Evolutionary conservation across 2,329 filamentous ascomycete species (phyloP), one percentile per base, ranked within the genome.

Genomic region (Paecilomyces variotii): DNA sequence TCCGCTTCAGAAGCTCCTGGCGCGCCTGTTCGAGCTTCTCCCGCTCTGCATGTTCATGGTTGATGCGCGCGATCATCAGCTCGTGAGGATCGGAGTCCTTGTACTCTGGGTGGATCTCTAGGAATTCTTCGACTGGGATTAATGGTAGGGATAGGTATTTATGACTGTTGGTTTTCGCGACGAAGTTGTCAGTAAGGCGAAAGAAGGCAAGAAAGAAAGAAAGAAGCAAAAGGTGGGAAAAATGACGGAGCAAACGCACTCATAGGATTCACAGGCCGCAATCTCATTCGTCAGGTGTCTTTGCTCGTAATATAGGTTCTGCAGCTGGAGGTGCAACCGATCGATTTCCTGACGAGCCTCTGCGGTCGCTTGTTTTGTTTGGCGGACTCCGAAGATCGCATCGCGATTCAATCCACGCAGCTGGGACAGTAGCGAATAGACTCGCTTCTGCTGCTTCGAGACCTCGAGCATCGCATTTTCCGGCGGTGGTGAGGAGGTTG

Each of bases 291-390:
- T 86, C 57, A 99, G 78, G 74, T 97, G 91, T 57, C 90, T 82
- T 77, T 97, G 92, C 74, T 99, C 93, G 70, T 99, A 99, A 73
- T 94, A 95, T 6, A 99, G 79, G 70, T 99, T 99, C 75, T 97
- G 93, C 57, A 99, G 81, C 70, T 96, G 90, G 39, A 99, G 81
- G 71, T 97, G 92, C 61, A 99, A 80, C 55, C 87, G 85, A 72
- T 99, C 94, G 63, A 97, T 91, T 75, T 96, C 91, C 67, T 93
- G 89, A 54, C 92, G 86, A 54, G 89, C 89, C 73, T 96, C 91
- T 30, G 90, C 88, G 0, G 94, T 97, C 65, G 85, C 80, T 56
- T 88, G 81, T 73, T 97, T 97, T 12, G 92, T 96, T 65, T 91
- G 86, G 64, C 94, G 86, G 30, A 91, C 90, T 30, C 85, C 82